Evolutionary conservation across 179 eudicot species (phyloP).

Genomic region (Carnegiea gigantea): DNA sequence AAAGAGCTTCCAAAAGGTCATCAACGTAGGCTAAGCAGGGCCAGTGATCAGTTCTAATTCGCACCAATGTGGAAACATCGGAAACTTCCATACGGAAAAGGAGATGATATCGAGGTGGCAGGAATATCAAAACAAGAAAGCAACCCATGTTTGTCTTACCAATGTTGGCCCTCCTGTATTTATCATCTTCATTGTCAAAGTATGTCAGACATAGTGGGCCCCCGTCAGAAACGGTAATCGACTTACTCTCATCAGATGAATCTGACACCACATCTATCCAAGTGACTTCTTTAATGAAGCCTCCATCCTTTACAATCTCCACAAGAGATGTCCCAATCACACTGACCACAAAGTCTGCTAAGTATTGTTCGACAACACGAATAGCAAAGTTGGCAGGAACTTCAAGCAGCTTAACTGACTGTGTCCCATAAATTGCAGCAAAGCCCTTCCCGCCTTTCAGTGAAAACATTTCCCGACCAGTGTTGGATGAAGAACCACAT

Average conservation of each 20-base stretch:
- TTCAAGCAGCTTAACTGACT: constrained; percentile 88
- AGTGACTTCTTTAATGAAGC: constrained; percentile 44
- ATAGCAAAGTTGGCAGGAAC: constrained; percentile 55
- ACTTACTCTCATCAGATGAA: constrained; percentile 33
- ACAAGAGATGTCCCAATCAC: constrained; percentile 75
- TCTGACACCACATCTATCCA: constrained; percentile 53
- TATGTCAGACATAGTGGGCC: constrained; percentile 76
- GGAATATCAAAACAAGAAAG: constrained; percentile 75
- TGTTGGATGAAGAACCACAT: constrained; percentile 69
- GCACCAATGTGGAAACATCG: constrained; percentile 69
- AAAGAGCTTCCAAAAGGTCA: constrained; percentile 89
- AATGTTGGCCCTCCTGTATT: constrained; percentile 28
- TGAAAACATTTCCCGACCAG: constrained; percentile 74
- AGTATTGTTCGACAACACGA: constrained; percentile 56
- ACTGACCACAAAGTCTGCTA: constrained; percentile 77
- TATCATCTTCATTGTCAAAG: constrained; percentile 49
- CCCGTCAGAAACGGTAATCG: constrained; percentile 28
- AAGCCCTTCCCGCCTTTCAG: constrained; percentile 79
- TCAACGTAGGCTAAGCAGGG: constrained; percentile 96
- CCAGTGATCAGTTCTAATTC: constrained; percentile 98
- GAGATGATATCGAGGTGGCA: constrained; percentile 91
- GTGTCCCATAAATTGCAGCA: constrained; percentile 77
- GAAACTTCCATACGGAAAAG: constrained; percentile 87
- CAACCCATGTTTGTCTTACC: constrained; percentile 64
- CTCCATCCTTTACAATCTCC: constrained; percentile 60